Evolutionary conservation across 2,329 filamentous ascomycete species (phyloP).

Genomic region (Microascus cirrosus): DNA sequence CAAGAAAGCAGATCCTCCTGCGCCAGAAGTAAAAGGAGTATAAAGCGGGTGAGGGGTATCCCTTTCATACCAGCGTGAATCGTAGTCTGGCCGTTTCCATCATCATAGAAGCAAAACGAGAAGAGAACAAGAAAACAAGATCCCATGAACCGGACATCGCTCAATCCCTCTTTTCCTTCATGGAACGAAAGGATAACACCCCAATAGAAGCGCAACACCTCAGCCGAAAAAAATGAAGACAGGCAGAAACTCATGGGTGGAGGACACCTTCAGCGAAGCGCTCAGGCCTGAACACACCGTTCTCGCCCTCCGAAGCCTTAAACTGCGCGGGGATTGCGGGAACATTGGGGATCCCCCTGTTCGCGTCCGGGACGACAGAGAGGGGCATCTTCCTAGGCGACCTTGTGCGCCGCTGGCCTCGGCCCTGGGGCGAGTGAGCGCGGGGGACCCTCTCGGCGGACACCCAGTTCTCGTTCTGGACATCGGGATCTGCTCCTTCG

Average conservation of each 20-base stretch:
- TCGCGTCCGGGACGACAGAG: constrained; percentile 30
- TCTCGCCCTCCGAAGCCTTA: not conserved
- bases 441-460: constrained; percentile 7
- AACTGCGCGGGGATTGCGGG: constrained; percentile 31
- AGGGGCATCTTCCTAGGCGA: constrained; percentile 15
- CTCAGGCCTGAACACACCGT: not conserved
- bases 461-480: constrained; percentile 1
- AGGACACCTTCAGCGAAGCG: not conserved
- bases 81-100: too few species aligned
- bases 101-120: not conserved
- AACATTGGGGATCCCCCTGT: constrained; percentile 33
- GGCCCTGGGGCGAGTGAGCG: not conserved
- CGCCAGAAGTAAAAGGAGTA: too few species aligned
- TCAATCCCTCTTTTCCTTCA: not conserved
- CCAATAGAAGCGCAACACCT: not conserved
- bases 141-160: too few species aligned
- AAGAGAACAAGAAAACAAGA: not conserved
- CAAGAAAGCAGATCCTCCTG: too few species aligned
- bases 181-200: not conserved
- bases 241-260: not conserved
- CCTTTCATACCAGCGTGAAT: too few species aligned
- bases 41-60: too few species aligned
- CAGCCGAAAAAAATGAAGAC: not conserved
- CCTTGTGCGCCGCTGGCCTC: not conserved
- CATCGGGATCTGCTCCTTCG: constrained; percentile 3